phyloP scores from a whole-genome alignment of 179 eudicot genomes.

The Actinidia chinensis region DNA sequence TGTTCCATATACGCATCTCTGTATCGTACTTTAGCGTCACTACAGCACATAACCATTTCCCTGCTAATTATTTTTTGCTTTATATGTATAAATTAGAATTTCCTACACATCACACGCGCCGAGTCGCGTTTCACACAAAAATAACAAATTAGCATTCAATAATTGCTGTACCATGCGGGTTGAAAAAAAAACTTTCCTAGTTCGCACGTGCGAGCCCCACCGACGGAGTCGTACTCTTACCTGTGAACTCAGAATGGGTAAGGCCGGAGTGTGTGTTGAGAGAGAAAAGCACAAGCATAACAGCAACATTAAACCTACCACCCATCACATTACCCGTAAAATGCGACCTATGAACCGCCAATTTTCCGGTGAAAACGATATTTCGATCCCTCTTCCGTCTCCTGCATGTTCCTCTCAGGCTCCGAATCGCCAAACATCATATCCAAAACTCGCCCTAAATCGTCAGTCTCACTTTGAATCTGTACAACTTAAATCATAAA shows the following conservation, averaged over 20 bases:
- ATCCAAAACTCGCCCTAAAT: slow-evolving; percentile 30
- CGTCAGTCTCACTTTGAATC: slow-evolving; percentile 44
- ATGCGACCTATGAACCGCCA: slow-evolving; percentile 45
- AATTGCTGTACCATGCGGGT: slow-evolving; percentile 13
- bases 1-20: background rate
- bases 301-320: too few relatives aligned
- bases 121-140: background rate
- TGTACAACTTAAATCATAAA: slow-evolving; percentile 15
- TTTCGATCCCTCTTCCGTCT: slow-evolving; percentile 32
- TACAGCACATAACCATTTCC: background rate
- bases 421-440: slow-evolving; percentile 55
- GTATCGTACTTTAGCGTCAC: background rate
- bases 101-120: slow-evolving; percentile 10
- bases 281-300: background rate
- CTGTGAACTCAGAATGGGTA: background rate
- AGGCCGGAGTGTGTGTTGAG: too few relatives aligned
- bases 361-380: slow-evolving; percentile 63
- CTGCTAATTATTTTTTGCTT: background rate
- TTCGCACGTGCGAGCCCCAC: slow-evolving; percentile 8
- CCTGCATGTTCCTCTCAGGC: slow-evolving; percentile 64
- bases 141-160: slow-evolving; percentile 10
- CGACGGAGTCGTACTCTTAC: slow-evolving; percentile 6
- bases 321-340: background rate
- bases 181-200: background rate
- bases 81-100: too few relatives aligned